Evolutionary conservation across 2,329 filamentous ascomycete genomes (phyloP), one percentile per base, ranked within the genome.

Genomic region (Nemania sp.): DNA sequence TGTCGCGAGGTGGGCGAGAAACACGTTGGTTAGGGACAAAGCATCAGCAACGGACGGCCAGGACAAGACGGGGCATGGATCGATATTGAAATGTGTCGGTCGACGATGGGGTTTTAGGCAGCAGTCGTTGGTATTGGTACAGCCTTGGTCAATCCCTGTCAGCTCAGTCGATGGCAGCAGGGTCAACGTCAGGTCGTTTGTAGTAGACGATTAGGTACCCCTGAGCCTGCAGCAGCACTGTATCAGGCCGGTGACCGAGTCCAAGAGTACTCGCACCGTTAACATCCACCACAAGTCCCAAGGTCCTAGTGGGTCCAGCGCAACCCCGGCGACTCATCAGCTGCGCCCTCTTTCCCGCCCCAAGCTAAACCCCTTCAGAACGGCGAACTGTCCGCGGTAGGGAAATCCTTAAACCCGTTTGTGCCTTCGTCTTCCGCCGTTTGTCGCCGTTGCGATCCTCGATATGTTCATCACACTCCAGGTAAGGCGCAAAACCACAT

Each of bases 21-120:
- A n/a, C n/a, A n/a, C n/a, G n/a, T n/a, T n/a, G n/a, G n/a, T n/a
- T n/a, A n/a, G n/a, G n/a, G n/a, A n/a, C n/a, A n/a, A n/a, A n/a
- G n/a, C n/a, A n/a, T n/a, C n/a, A n/a, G n/a, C n/a, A n/a, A n/a
- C n/a, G n/a, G n/a, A n/a, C n/a, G n/a, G n/a, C n/a, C n/a, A n/a
- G n/a, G n/a, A n/a, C n/a, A n/a, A n/a, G n/a, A n/a, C n/a, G n/a
- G 54, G 43, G 50, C 52, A 54, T 43, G 60, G 49, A 37, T 43
- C 47, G 60, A 56, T 36, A 54, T 52, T 63, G 55, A 65, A 66
- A 60, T 64, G 59, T 60, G 61, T 62, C 56, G 59, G 33, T 52
- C 42, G 61, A 56, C 51, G 47, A n/a, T 52, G 54, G 59, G 57
- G 54, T 50, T 67, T 66, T 68, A 68, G 65, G 65, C 65, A 68